phyloP scores from a whole-genome alignment of 495 filamentous ascomycete species.

The Parmelia sp. region DNA sequence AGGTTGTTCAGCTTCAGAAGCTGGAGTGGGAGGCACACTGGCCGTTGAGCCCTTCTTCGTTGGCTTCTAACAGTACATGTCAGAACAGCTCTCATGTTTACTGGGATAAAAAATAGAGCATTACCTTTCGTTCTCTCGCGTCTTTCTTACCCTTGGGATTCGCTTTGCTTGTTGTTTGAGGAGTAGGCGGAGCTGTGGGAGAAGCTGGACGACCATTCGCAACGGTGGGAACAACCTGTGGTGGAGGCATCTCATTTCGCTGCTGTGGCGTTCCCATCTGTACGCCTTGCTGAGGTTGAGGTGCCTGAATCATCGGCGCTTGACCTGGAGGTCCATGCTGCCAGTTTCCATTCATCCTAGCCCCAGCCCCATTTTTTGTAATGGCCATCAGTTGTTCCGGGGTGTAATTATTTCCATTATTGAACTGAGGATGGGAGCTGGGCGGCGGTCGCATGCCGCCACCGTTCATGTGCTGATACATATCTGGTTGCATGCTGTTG shows the following conservation, averaged over 20 bases:
- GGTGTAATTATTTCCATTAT: constrained; percentile 53
- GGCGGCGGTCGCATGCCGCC: constrained; percentile 82
- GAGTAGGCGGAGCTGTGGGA: constrained; percentile 78
- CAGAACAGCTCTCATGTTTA: neutral
- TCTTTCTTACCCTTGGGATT: constrained; percentile 79
- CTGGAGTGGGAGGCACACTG: constrained; percentile 63
- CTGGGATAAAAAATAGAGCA: constrained; percentile 27
- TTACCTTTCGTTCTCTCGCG: constrained; percentile 72
- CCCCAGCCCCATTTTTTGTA: constrained; percentile 35
- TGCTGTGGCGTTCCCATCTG: constrained; percentile 72
- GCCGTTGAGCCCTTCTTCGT: constrained; percentile 64
- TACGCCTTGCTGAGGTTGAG: constrained; percentile 52
- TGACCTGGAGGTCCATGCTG: constrained; percentile 57
- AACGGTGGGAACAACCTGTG: constrained; percentile 66
- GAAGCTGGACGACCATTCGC: constrained; percentile 66
- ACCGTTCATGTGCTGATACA: constrained; percentile 53
- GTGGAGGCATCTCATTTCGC: constrained; percentile 74
- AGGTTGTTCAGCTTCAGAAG: constrained; percentile 63
- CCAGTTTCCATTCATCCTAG: constrained; percentile 48
- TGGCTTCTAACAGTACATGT: constrained; percentile 40
- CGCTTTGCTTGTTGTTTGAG: constrained; percentile 68
- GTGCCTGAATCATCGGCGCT: constrained; percentile 55
- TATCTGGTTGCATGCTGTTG: constrained; percentile 59
- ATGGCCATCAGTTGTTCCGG: constrained; percentile 44
- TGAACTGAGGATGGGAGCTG: constrained; percentile 73